A percentile compares a stretch with the other conserved stretches of the same genome.
phyloP scores from a whole-genome alignment of 177 flowering plant species.

The Vitis hybrid region DNA sequence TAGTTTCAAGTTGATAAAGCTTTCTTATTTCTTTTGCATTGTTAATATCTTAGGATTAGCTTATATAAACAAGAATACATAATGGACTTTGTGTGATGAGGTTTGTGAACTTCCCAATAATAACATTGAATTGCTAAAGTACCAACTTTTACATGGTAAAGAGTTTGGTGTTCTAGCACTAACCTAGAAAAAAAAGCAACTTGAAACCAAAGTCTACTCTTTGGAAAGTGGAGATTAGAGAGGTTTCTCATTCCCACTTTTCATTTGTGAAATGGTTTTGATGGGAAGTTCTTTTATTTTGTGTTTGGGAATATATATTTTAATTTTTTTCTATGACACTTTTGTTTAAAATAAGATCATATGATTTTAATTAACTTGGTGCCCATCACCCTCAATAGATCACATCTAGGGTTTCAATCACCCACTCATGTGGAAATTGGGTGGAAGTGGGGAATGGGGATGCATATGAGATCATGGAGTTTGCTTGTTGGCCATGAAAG shows the following conservation, averaged over 20 bases:
- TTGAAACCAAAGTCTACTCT: neutral
- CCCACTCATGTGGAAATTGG: too few species aligned
- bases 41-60: neutral
- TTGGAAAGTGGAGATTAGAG: neutral
- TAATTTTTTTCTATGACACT: neutral
- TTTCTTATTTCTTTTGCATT: too few species aligned
- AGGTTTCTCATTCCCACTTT: neutral
- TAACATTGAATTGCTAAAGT: too few species aligned
- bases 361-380: too few species aligned
- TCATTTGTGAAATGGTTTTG: neutral
- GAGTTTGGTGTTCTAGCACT: slow-evolving; percentile 2
- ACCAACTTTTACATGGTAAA: neutral
- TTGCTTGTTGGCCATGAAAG: too few species aligned
- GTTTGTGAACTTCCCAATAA: too few species aligned
- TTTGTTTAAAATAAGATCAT: neutral
- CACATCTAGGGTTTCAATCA: too few species aligned
- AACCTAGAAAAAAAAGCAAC: neutral
- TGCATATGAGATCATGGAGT: too few species aligned
- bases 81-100: neutral
- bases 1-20: neutral
- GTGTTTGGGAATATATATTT: neutral
- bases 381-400: too few species aligned
- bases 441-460: too few species aligned
- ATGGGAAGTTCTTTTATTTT: neutral
- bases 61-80: neutral